These are phyloP conservation scores for Coemansia sp. DNA, from an alignment of 192 early-diverging fungal genomes.

Conservation along the genomic window DNA sequence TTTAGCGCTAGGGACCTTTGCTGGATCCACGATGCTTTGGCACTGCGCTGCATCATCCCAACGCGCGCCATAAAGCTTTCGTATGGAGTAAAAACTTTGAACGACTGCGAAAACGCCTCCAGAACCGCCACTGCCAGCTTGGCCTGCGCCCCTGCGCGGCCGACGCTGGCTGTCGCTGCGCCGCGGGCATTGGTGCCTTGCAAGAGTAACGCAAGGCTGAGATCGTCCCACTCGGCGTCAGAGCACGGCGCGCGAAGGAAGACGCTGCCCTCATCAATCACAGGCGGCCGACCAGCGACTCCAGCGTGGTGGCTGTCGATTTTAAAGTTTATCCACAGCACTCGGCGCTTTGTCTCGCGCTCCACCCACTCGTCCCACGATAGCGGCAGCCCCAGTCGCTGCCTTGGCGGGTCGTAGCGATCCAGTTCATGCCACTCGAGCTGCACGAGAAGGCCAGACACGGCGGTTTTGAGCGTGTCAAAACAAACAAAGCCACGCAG, in stretches of 20 bases:
- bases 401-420: neutral
- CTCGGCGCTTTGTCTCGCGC: constrained; percentile 38
- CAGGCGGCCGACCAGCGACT: constrained; percentile 14
- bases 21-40: constrained; percentile 20
- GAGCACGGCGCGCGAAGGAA: constrained; percentile 21
- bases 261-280: constrained; percentile 9
- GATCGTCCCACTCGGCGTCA: constrained; percentile 41
- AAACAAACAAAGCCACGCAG: constrained; percentile 9
- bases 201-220: constrained; percentile 12
- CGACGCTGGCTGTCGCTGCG: neutral
- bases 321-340: constrained; percentile 30
- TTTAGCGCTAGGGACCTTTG: neutral
- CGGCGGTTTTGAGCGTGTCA: constrained; percentile 23
- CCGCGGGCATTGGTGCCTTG: neutral
- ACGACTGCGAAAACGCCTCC: constrained; percentile 15
- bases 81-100: constrained; percentile 5
- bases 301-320: constrained; percentile 31
- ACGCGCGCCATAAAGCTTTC: constrained; percentile 18
- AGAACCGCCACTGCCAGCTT: neutral
- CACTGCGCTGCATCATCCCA: constrained; percentile 20
- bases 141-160: neutral
- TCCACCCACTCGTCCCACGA: constrained; percentile 45
- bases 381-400: neutral
- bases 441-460: constrained; percentile 26
- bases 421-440: constrained; percentile 45